A percentile compares a stretch with the other conserved stretches of the same genome.
Conservation (phyloP, 768 basidiomycete species). For the Dictyophora rubrovolvata region DNA sequence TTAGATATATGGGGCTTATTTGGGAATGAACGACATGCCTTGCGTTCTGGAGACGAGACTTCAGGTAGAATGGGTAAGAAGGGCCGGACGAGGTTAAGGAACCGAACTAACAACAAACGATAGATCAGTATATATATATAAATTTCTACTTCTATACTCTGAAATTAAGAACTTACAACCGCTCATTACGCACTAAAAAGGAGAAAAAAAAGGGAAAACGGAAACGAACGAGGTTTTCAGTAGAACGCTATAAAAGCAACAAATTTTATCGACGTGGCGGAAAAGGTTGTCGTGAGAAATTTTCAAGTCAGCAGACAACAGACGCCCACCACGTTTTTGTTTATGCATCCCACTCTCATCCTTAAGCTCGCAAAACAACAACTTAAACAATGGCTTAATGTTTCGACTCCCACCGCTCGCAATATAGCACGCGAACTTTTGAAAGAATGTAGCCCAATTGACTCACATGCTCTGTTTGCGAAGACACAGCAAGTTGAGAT, state of each 20-base stretch:
- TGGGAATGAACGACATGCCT: constrained; percentile 37
- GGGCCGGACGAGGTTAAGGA: constrained; percentile 94
- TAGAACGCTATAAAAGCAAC: not conserved
- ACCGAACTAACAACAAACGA: constrained; percentile 58
- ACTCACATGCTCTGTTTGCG: not conserved
- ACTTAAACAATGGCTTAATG: constrained; percentile 1
- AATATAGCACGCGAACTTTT: not conserved
- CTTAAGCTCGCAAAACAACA: not conserved
- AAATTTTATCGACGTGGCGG: not conserved
- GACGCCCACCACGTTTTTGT: no score
- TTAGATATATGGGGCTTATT: constrained; percentile 10
- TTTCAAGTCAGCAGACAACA: no score
- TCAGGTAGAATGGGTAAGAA: constrained; percentile 96
- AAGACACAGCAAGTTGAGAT: not conserved
- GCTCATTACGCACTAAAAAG: constrained; percentile 13
- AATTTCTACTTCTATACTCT: not conserved
- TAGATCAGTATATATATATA: not conserved
- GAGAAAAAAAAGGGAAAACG: constrained; percentile 1
- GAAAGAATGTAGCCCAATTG: not conserved
- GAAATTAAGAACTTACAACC: constrained; percentile 13
- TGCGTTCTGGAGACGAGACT: constrained; percentile 95
- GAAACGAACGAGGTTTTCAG: constrained; percentile 7
- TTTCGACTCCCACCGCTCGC: not conserved
- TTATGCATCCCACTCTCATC: not conserved
- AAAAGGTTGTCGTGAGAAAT: not conserved